Evolutionary conservation across 306 rosid species (phyloP).

Genomic region (Rosa multiflora): DNA sequence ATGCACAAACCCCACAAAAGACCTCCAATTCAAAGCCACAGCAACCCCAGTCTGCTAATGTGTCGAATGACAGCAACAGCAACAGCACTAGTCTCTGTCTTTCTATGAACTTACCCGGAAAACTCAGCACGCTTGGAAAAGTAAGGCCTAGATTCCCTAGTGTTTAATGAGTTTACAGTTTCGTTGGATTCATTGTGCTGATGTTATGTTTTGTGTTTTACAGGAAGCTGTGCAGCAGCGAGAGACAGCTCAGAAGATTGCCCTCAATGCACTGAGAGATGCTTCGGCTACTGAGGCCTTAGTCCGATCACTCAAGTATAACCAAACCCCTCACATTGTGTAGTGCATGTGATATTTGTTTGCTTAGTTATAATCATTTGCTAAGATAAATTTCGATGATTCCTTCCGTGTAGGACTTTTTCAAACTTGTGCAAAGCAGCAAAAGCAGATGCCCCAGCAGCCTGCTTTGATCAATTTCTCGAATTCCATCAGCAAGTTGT

Average conservation of each 20-base stretch:
- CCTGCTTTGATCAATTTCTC: constrained; percentile 72
- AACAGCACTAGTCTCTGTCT: constrained; percentile 70
- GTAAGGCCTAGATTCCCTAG: constrained; percentile 27
- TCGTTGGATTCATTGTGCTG: constrained; percentile 13
- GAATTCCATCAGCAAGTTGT: constrained; percentile 76
- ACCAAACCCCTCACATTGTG: not conserved
- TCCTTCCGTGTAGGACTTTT: constrained; percentile 53
- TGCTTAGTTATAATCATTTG: not conserved
- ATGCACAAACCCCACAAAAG: constrained; percentile 48
- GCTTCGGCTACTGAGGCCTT: constrained; percentile 87
- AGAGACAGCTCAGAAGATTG: constrained; percentile 84
- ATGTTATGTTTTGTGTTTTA: constrained; percentile 6
- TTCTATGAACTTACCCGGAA: constrained; percentile 76
- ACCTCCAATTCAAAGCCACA: constrained; percentile 35
- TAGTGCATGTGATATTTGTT: not conserved
- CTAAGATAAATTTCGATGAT: not conserved
- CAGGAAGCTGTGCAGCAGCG: constrained; percentile 96
- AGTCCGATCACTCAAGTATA: constrained; percentile 79
- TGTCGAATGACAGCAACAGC: constrained; percentile 32
- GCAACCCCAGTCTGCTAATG: constrained; percentile 46
- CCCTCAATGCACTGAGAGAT: constrained; percentile 86
- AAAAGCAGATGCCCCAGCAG: constrained; percentile 59
- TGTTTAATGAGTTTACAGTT: not conserved
- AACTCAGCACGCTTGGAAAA: constrained; percentile 67
- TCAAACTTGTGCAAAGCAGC: constrained; percentile 74